A percentile compares a stretch with the other conserved stretches of the same genome.
Evolutionary conservation across 768 basidiomycete species (phyloP).

Genomic region (Tricholoma flavovirens): DNA sequence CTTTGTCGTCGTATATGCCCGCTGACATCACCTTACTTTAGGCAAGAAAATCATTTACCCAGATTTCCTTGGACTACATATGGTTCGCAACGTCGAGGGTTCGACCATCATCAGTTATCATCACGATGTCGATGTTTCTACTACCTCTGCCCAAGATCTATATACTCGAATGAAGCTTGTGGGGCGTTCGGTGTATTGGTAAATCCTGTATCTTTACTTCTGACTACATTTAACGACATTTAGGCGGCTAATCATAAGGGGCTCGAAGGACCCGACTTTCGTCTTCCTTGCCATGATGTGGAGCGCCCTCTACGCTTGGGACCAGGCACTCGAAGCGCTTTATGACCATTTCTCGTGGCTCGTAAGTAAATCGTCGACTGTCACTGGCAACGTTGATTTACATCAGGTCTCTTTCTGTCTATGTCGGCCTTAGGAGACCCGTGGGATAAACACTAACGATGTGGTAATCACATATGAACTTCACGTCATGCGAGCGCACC

Average conservation of each 20-base stretch:
- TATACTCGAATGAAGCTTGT: neutral
- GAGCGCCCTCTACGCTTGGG: neutral
- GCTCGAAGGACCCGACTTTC: neutral
- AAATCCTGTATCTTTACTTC: neutral
- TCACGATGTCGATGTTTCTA: neutral
- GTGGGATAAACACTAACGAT: neutral
- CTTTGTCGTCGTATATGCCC: neutral
- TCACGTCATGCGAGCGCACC: neutral
- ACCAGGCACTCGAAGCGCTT: neutral
- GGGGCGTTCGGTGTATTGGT: neutral
- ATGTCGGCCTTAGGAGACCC: neutral
- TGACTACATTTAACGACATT: neutral
- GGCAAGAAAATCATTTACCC: neutral
- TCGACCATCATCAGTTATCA: neutral
- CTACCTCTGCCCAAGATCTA: neutral
- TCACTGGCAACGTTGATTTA: neutral
- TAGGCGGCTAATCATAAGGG: constrained; percentile 13
- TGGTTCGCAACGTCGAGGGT: neutral
- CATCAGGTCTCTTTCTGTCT: too few relatives aligned
- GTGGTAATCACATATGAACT: neutral
- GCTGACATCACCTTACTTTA: neutral
- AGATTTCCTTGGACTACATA: neutral
- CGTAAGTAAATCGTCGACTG: neutral
- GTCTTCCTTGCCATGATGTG: neutral
- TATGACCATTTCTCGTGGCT: neutral